Evolutionary conservation across 805 yeast species (phyloP).

Genomic region (Scheffersomyces coipomensis): DNA sequence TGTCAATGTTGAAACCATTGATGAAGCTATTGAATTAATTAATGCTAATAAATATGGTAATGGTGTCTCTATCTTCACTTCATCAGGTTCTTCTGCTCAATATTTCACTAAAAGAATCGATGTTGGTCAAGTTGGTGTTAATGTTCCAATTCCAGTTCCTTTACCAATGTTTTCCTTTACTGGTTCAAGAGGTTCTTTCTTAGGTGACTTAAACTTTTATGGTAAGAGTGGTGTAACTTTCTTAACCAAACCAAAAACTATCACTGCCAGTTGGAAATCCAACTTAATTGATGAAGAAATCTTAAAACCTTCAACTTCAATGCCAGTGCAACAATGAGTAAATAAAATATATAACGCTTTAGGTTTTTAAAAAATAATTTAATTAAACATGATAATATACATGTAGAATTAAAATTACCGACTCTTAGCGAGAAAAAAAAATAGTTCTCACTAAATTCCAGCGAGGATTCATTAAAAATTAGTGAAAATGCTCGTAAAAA

Average conservation of each 20-base stretch:
- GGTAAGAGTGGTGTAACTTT: slow-evolving; percentile 75
- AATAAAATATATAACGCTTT: no score
- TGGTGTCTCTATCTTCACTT: slow-evolving; percentile 69
- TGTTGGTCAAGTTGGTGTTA: slow-evolving; percentile 76
- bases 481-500: no score
- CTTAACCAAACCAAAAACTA: slow-evolving; percentile 74
- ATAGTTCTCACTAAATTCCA: no score
- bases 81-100: slow-evolving; percentile 68
- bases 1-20: slow-evolving; percentile 60
- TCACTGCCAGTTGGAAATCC: slow-evolving; percentile 65
- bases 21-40: slow-evolving; percentile 64
- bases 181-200: slow-evolving; percentile 71
- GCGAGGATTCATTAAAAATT: no score
- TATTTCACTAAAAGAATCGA: slow-evolving; percentile 66
- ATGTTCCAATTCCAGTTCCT: slow-evolving; percentile 80
- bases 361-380: background rate
- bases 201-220: slow-evolving; percentile 77
- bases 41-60: slow-evolving; percentile 64
- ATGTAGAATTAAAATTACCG: no score
- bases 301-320: slow-evolving; percentile 56
- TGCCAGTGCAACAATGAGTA: slow-evolving; percentile 59
- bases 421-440: no score
- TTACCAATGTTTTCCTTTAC: slow-evolving; percentile 81
- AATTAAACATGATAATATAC: no score
- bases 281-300: slow-evolving; percentile 47